Evolutionary conservation across 805 yeast genomes (phyloP).

Genomic region (Kodamaea leandrae): DNA sequence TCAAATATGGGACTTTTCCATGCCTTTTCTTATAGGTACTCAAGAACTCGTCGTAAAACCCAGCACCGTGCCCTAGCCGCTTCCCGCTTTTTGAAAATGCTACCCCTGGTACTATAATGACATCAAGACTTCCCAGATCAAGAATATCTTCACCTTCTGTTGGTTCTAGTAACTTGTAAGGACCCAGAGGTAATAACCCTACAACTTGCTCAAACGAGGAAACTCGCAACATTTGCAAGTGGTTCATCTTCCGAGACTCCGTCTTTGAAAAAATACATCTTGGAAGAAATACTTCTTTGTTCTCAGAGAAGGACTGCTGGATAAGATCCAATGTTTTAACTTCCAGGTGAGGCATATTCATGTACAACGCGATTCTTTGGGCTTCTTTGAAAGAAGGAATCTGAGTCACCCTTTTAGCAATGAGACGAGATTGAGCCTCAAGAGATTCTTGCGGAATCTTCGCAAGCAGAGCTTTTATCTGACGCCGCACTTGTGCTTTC

Average conservation of each 20-base stretch:
- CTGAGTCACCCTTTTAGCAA: conserved; percentile 18
- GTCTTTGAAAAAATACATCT: conserved; percentile 37
- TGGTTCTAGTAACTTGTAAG: conserved; percentile 70
- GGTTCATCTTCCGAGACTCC: conserved; percentile 33
- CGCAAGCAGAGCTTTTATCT: conserved; percentile 21
- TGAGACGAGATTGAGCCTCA: conserved; percentile 23
- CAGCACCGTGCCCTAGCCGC: conserved; percentile 91
- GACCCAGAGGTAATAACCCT: conserved; percentile 62
- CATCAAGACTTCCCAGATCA: conserved; percentile 52
- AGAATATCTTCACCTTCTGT: conserved; percentile 28
- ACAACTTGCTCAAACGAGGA: conserved; percentile 39
- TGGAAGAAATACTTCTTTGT: conserved; percentile 59
- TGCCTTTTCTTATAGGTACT: conserved; percentile 18
- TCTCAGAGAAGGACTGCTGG: conserved; percentile 44
- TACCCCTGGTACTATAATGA: conserved; percentile 81
- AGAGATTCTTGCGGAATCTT: conserved; percentile 17
- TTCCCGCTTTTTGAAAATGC: conserved; percentile 57
- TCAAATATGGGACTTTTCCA: conserved; percentile 37
- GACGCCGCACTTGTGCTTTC: conserved; percentile 25
- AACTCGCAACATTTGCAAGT: conserved; percentile 58
- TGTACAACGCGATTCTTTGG: conserved; percentile 57
- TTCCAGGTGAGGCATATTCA: conserved; percentile 76
- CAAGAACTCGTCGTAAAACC: conserved; percentile 75
- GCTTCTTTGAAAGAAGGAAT: conserved; percentile 44
- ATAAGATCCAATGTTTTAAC: conserved; percentile 59